Base-by-base conservation (phyloP, 2,329 filamentous ascomycete genomes). In the Ascochyta pisi region DNA sequence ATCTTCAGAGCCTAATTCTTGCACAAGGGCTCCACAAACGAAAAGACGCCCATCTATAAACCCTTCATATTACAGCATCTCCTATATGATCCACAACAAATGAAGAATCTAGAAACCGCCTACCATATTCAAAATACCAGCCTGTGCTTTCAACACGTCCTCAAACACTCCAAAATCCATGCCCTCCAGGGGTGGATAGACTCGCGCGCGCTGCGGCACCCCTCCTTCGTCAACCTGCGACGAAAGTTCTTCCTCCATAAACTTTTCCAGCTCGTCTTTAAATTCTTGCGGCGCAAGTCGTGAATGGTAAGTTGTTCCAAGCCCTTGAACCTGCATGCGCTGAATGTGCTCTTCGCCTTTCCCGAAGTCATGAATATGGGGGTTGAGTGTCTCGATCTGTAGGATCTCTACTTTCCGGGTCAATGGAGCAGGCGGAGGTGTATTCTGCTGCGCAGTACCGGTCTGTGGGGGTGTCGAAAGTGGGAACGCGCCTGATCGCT, bases 291-390 rank as follows among this genome's bases (percentile, higher is more conserved):
- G 38, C 2, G 49, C 41, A 19, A 61, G 33, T 7, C 15, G 7
- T 10, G 56, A 61, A 16, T 65, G 54, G 31, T 60, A 65, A 9
- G 61, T 63, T 7, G 60, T 60, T 46, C 62, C 48, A 4, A 62
- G 47, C 1, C 62, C 62, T 10, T 61, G 52, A 10, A 24, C 46
- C 16, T 60, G 54, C 61, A 65, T 65, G 12, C 46, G 34, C 34
- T 41, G 16, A 10, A 65, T 59, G 33, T 65, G 61, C 6, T 44
- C 54, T 4, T 48, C 35, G 8, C 55, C 60, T 42, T 63, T 60
- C 12, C 50, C 22, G 6, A 51, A 50, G 8, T 60, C 54, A 27
- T 65, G 58, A 13, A 65, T 54, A 29, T 65, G 61, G 4, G 58
- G 58, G 23, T 62, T 63, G 1, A 54, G 49, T 1, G 61, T 63